A percentile compares a stretch with the other conserved stretches of the same genome.
Conservation (phyloP, 306 rosid genomes). For the Quercus ilex region DNA sequence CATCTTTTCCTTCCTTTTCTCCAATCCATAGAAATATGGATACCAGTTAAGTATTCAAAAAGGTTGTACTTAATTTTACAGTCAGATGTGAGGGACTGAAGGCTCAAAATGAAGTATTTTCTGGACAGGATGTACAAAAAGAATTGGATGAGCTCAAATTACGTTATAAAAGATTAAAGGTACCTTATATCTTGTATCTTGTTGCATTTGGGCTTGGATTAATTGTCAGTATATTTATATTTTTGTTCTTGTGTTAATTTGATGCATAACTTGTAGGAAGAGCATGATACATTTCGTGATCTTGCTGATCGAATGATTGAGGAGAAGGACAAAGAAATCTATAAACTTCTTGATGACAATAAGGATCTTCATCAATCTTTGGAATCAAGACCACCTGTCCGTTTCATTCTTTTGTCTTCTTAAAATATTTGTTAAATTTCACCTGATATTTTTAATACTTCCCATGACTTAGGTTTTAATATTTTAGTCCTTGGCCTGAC, state of each 20-base stretch:
- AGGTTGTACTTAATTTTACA: conserved; percentile 40
- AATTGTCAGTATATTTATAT: not conserved
- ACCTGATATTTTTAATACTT: conserved; percentile 19
- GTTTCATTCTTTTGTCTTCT: conserved; percentile 24
- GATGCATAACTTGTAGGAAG: conserved; percentile 56
- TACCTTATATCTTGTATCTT: conserved; percentile 22
- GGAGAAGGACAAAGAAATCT: conserved; percentile 87
- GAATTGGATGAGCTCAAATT: conserved; percentile 82
- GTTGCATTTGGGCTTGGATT: conserved; percentile 14
- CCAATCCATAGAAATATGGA: conserved; percentile 11
- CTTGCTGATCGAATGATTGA: conserved; percentile 91
- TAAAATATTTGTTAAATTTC: conserved; percentile 11
- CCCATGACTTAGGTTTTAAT: not conserved
- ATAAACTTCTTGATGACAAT: conserved; percentile 75
- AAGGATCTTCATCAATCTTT: conserved; percentile 69
- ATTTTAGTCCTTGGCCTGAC: conserved; percentile 17
- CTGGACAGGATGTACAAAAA: conserved; percentile 55
- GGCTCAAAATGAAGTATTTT: conserved; percentile 73
- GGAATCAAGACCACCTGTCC: conserved; percentile 67
- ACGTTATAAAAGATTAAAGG: conserved; percentile 74
- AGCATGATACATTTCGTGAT: conserved; percentile 80
- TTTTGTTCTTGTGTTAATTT: conserved; percentile 26
- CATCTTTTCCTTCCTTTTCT: conserved; percentile 13
- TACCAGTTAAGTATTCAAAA: not conserved
- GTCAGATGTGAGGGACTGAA: conserved; percentile 80